phyloP scores from a whole-genome alignment of 495 filamentous ascomycete species.

The Tuber indicum region DNA sequence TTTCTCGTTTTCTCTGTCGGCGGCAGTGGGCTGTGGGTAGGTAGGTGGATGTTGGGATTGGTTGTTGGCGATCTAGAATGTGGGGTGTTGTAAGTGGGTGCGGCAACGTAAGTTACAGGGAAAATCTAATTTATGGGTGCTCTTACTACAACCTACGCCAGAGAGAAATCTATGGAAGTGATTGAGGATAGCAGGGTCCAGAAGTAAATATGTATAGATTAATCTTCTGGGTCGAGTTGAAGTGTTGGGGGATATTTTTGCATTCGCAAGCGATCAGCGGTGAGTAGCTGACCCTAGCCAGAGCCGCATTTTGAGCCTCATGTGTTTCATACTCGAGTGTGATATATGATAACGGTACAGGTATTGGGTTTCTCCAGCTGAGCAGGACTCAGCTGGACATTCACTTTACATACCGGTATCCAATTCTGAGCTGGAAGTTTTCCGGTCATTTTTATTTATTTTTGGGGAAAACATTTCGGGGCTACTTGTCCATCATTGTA shows the following conservation, averaged over 20 bases:
- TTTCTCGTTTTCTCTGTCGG: background rate
- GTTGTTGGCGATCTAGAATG: background rate
- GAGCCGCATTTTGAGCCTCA: constrained; percentile 16
- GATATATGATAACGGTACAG: no score
- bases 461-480: background rate
- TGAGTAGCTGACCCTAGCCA: background rate
- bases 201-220: background rate
- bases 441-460: background rate
- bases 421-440: background rate
- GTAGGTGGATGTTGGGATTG: constrained; percentile 9
- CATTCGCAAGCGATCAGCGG: background rate
- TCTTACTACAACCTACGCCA: background rate
- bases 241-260: background rate
- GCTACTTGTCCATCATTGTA: background rate
- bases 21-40: background rate
- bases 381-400: background rate
- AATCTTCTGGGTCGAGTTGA: background rate
- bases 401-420: background rate
- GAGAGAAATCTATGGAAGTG: background rate
- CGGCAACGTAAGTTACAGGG: background rate
- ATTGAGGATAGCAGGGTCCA: background rate
- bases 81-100: background rate
- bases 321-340: background rate
- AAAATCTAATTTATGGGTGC: background rate
- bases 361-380: background rate